Conservation (phyloP, 192 early-diverging fungal species). For the Jimgerdemannia flammicorona region DNA sequence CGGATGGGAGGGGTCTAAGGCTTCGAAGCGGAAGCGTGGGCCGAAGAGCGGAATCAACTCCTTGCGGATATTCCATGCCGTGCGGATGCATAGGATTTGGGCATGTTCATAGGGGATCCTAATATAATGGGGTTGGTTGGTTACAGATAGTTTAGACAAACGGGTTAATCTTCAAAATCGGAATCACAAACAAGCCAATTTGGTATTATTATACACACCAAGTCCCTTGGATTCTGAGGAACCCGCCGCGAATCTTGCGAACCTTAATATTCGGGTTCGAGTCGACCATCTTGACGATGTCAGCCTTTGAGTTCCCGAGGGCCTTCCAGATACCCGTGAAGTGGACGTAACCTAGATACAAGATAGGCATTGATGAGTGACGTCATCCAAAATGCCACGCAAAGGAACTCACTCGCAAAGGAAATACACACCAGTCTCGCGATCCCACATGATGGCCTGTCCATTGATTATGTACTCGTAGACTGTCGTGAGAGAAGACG, state of each 20-base stretch:
- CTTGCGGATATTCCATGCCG: conserved; percentile 32
- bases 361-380: conserved; percentile 4
- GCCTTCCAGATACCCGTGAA: conserved; percentile 63
- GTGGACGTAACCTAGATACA: conserved; percentile 43
- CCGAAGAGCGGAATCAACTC: conserved; percentile 41
- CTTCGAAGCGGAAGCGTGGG: conserved; percentile 22
- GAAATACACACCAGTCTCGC: conserved; percentile 36
- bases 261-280: conserved; percentile 52
- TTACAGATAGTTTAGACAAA: neutral
- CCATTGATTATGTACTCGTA: conserved; percentile 56
- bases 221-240: conserved; percentile 58
- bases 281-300: conserved; percentile 60
- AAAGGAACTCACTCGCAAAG: neutral
- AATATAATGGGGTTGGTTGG: neutral
- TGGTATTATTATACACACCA: conserved; percentile 35
- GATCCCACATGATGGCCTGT: conserved; percentile 63
- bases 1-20: conserved; percentile 22
- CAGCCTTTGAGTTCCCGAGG: conserved; percentile 52
- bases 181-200: too few species aligned
- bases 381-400: neutral
- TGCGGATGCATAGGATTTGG: conserved; percentile 29
- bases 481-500: conserved; percentile 23
- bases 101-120: conserved; percentile 44
- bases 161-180: too few species aligned
- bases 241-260: conserved; percentile 56